Evolutionary conservation across 1,284 basidiomycete species (phyloP), one percentile per base, ranked within the genome.

Genomic region (Hypsizygus ulmarius): DNA sequence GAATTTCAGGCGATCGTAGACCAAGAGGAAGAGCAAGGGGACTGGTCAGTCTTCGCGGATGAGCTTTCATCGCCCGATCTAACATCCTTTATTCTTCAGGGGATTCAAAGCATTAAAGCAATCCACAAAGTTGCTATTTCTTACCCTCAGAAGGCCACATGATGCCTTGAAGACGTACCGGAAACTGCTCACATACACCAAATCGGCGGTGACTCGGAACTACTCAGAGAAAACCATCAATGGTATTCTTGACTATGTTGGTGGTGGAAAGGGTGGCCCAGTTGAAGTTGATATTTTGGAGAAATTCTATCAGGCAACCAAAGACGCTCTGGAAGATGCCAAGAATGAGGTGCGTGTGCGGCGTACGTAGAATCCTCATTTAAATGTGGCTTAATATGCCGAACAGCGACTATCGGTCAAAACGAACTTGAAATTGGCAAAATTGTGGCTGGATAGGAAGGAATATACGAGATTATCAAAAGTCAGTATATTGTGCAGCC

Each of bases 51-150:
- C 21, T 15, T 14, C 8, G 14, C 8, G 14, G 18, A 32, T 6
- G 10, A 12, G 3, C 10, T 30, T 18, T 16, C 16, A n/a, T 7
- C 2, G 36, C 14, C 16, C 32, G 14, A 33, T 36, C 14, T 5
- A 28, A 42, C 34, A 35, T 42, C 28, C 12, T 14, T 33, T 11
- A 15, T 19, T 36, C 9, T 28, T 44, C 59, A 96, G 94, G 93
- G 97, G 96, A 1, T 99, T 99, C 81, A 99, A 99, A 66, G 91
- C 95, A 5, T 78, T 99, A 47, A 99, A 99, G 62, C 97, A 99
- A 62, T 92, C 90, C 38, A 98, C 95, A 16, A 99, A 99, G 68
- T 77, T 98, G 47, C 82, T 96, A 50, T 99, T 91, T 66, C 79
- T 94, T 39, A 74, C 74, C 9, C 77, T 95, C 30, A 81, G 82